Percentiles rank a stretch among this genome's conserved stretches.
phyloP scores from a whole-genome alignment of 768 basidiomycete genomes.

The Vishniacozyma victoriae region DNA sequence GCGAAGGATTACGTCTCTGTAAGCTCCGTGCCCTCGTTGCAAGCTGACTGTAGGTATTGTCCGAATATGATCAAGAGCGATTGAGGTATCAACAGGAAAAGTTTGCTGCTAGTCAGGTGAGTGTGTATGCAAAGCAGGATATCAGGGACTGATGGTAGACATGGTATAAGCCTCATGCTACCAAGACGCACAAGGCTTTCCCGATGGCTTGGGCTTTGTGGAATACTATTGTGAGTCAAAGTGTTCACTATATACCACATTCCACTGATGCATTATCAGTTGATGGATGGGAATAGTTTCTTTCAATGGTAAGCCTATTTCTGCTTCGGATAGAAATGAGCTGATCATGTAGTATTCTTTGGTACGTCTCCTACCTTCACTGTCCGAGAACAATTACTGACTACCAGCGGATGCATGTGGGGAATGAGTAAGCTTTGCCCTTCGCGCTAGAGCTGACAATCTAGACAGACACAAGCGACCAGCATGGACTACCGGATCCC shows the following conservation, averaged over 20 bases:
- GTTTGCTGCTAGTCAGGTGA: constrained; percentile 43
- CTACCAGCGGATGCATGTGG: constrained; percentile 72
- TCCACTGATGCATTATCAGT: constrained; percentile 8
- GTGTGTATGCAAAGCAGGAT: not conserved
- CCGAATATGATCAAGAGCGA: constrained; percentile 43
- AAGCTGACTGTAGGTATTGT: constrained; percentile 17
- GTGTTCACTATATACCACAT: not conserved
- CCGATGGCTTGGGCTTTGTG: constrained; percentile 54
- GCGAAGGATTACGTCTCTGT: constrained; percentile 44
- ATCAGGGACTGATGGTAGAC: constrained; percentile 52
- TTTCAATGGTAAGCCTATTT: constrained; percentile 58
- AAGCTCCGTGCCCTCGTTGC: constrained; percentile 1
- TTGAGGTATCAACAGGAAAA: constrained; percentile 43
- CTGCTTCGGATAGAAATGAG: not conserved
- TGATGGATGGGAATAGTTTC: constrained; percentile 59
- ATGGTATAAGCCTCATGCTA: constrained; percentile 82
- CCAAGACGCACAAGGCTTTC: constrained; percentile 58
- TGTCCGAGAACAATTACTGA: not conserved
- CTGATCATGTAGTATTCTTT: constrained; percentile 10
- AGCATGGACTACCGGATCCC: constrained; percentile 52
- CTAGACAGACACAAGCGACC: constrained; percentile 42
- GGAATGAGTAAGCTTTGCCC: constrained; percentile 55
- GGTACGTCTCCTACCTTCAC: not conserved
- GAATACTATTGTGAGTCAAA: constrained; percentile 55
- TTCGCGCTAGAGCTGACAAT: not conserved